These are phyloP conservation scores for Cladophialophora bantiana DNA, from an alignment of 2,329 filamentous ascomycete species.

Conservation along the genomic window DNA sequence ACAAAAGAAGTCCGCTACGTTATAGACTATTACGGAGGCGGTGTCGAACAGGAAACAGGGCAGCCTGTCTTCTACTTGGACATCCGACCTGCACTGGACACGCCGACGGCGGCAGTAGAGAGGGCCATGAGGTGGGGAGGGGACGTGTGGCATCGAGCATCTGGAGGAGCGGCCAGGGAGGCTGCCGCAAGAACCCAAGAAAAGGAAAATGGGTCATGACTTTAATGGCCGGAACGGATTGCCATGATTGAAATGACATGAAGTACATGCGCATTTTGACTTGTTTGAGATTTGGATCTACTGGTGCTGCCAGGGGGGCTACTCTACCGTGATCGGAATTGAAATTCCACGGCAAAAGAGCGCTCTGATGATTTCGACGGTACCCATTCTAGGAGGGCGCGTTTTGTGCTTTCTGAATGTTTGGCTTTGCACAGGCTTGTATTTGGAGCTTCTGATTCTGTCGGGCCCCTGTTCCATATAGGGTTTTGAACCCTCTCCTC, in stretches of 20 bases:
- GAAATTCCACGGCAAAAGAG: background rate
- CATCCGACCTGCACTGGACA: conserved; percentile 85
- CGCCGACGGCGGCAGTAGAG: conserved; percentile 80
- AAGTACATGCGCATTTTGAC: background rate
- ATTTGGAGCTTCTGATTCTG: background rate
- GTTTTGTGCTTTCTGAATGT: background rate
- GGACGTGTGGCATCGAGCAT: conserved; percentile 92
- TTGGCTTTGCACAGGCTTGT: conserved; percentile 1
- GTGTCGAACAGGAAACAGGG: conserved; percentile 75
- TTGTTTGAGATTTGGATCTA: background rate
- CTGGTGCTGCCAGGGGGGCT: background rate
- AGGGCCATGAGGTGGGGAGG: conserved; percentile 86
- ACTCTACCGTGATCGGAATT: background rate
- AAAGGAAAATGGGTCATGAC: conserved; percentile 12
- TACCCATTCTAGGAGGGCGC: background rate
- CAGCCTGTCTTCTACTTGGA: conserved; percentile 97
- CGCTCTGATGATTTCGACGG: background rate
- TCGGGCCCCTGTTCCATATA: background rate
- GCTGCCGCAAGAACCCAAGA: conserved; percentile 20
- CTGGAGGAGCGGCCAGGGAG: conserved; percentile 70
- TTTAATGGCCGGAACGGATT: background rate
- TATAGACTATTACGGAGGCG: conserved; percentile 93
- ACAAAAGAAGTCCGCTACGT: conserved; percentile 86
- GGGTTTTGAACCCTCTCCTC: conserved; percentile 1
- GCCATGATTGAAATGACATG: conserved; percentile 4